Percentiles rank a stretch among this genome's conserved stretches.
Evolutionary conservation across 352 stramenopile species (phyloP).

Genomic region (Thalassiosira ordinaria): DNA sequence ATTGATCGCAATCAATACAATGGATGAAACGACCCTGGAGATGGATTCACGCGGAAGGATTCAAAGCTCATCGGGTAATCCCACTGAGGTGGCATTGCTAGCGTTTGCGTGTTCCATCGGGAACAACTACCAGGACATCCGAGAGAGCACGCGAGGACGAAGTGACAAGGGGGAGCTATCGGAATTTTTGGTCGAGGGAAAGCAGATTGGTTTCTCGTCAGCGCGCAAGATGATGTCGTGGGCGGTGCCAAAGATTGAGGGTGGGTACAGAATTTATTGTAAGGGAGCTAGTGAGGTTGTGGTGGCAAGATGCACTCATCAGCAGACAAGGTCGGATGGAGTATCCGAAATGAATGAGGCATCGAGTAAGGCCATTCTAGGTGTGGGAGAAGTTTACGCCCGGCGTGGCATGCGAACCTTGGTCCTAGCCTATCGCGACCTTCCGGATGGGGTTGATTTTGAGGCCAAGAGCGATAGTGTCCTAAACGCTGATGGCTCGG

Average conservation of each 20-base stretch:
- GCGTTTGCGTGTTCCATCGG: conserved; percentile 79
- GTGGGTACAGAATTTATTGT: conserved; percentile 85
- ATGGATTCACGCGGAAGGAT: conserved; percentile 49
- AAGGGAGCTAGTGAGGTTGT: conserved; percentile 87
- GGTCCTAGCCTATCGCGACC: conserved; percentile 82
- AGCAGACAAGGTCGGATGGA: conserved; percentile 25
- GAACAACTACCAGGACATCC: conserved; percentile 75
- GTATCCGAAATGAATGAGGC: conserved; percentile 28
- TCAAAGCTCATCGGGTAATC: conserved; percentile 75
- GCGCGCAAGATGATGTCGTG: conserved; percentile 94
- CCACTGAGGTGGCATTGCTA: conserved; percentile 89
- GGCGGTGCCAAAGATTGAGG: conserved; percentile 76
- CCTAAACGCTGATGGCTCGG: conserved; percentile 73
- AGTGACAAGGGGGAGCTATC: conserved; percentile 65
- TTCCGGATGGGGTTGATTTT: conserved; percentile 73
- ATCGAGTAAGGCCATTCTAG: conserved; percentile 80
- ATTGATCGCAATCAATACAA: conserved; percentile 75
- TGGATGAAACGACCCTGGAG: conserved; percentile 80
- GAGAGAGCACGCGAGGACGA: conserved; percentile 67
- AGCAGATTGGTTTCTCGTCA: conserved; percentile 90
- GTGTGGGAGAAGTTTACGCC: conserved; percentile 84
- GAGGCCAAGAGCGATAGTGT: conserved; percentile 63
- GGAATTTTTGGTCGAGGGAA: conserved; percentile 75
- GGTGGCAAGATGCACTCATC: conserved; percentile 57
- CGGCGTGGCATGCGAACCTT: conserved; percentile 86